Percentiles rank a stretch among this genome's conserved stretches.
These are phyloP conservation scores for Nakazawaea molendinolei DNA, from an alignment of 805 yeast species.

Conservation along the genomic window DNA sequence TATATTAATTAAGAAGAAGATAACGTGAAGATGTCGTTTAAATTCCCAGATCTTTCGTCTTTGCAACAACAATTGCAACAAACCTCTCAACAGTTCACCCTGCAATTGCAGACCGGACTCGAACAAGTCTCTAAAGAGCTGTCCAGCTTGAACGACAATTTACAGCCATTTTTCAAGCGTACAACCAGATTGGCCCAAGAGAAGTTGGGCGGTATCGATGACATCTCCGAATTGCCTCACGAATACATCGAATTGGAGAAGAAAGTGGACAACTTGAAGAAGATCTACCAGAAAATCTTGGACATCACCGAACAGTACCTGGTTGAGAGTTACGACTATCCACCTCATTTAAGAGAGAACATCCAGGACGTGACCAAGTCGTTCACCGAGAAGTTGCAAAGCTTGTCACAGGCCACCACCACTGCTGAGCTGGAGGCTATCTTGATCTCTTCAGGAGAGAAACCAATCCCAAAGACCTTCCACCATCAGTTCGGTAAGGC, in stretches of 20 bases:
- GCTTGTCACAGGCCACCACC: slow-evolving; percentile 55
- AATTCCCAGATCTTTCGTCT: slow-evolving; percentile 24
- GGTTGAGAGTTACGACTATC: slow-evolving; percentile 74
- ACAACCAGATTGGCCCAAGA: slow-evolving; percentile 55
- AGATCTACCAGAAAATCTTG: slow-evolving; percentile 47
- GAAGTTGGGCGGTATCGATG: slow-evolving; percentile 58
- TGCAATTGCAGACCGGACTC: slow-evolving; percentile 25
- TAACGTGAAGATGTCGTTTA: slow-evolving; percentile 21
- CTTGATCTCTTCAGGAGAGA: slow-evolving; percentile 25
- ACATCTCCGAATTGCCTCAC: slow-evolving; percentile 65
- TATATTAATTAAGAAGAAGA: too few species aligned
- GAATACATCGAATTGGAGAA: slow-evolving; percentile 65
- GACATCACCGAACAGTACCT: slow-evolving; percentile 56
- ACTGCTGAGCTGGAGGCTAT: slow-evolving; percentile 63
- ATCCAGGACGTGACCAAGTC: slow-evolving; percentile 54
- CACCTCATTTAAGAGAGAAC: slow-evolving; percentile 70
- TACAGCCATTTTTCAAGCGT: slow-evolving; percentile 52
- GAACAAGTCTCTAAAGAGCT: slow-evolving; percentile 28
- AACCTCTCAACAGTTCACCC: slow-evolving; percentile 26
- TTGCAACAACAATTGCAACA: slow-evolving; percentile 25
- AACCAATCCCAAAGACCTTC: slow-evolving; percentile 56
- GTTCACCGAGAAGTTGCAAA: slow-evolving; percentile 47
- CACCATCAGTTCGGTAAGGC: slow-evolving; percentile 62
- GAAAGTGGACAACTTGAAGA: slow-evolving; percentile 57
- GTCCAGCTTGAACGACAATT: slow-evolving; percentile 24